Evolutionary conservation across 176 grass and related monocot species (phyloP).

Genomic region (Ampelocalamus luodianensis): DNA sequence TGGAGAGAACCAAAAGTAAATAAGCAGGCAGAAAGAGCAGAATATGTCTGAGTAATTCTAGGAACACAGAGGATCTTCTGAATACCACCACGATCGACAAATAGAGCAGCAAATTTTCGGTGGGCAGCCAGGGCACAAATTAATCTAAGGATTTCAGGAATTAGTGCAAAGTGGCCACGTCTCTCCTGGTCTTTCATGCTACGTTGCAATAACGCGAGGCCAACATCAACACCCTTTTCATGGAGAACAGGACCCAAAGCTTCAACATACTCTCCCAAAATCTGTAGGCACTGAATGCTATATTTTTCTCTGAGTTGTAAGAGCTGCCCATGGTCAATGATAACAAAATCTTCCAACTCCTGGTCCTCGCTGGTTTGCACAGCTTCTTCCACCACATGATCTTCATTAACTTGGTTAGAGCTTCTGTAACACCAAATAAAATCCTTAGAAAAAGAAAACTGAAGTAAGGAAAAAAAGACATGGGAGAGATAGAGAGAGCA

Average conservation of each 20-base stretch:
- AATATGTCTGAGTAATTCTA: constrained; percentile 70
- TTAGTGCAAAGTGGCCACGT: constrained; percentile 50
- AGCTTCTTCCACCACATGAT: constrained; percentile 49
- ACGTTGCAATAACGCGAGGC: constrained; percentile 77
- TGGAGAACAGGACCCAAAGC: constrained; percentile 94
- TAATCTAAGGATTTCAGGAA: constrained; percentile 84
- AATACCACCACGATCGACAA: constrained; percentile 96
- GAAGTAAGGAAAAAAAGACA: background rate
- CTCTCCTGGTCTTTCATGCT: constrained; percentile 68
- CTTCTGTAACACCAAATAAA: constrained; percentile 44
- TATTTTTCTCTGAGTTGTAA: constrained; percentile 84
- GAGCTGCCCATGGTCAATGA: constrained; percentile 67
- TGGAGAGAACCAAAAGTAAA: constrained; percentile 97
- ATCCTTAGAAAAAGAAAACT: constrained; percentile 10
- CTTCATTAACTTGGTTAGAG: constrained; percentile 50
- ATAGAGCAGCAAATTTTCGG: constrained; percentile 88
- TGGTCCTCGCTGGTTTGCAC: constrained; percentile 58
- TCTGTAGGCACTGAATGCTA: constrained; percentile 83
- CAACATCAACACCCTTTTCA: constrained; percentile 98
- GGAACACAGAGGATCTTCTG: constrained; percentile 89
- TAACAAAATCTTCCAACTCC: constrained; percentile 75
- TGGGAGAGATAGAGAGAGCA: background rate
- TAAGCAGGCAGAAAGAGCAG: constrained; percentile 86
- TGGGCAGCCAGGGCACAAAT: constrained; percentile 91
- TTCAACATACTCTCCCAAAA: constrained; percentile 96